Percentiles rank a stretch among this genome's conserved stretches.
Evolutionary conservation across 257 asterid species (phyloP).

Genomic region (Solanum clarkiae): DNA sequence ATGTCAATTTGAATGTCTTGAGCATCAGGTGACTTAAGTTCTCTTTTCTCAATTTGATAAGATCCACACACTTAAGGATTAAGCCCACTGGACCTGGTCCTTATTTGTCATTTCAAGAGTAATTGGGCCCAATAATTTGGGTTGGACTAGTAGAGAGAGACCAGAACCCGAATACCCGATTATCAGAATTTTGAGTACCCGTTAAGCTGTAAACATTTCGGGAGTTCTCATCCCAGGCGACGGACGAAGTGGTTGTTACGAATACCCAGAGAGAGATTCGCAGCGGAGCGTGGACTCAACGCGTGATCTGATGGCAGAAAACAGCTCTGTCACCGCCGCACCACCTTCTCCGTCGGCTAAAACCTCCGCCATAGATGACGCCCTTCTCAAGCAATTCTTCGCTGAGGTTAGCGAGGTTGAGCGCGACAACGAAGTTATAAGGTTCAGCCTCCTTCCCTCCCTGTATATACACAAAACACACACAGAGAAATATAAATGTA

Average conservation of each 20-base stretch:
- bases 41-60: background rate
- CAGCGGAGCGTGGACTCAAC: background rate
- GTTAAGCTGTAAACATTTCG: background rate
- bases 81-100: background rate
- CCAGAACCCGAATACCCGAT: background rate
- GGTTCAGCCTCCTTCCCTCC: constrained; percentile 20
- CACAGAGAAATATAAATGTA: background rate
- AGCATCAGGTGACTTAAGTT: no score
- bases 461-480: background rate
- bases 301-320: constrained; percentile 48
- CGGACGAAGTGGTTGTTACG: background rate
- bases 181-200: background rate
- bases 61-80: background rate
- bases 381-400: constrained; percentile 72
- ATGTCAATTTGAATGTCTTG: no score
- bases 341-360: background rate
- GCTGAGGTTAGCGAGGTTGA: constrained; percentile 98
- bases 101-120: background rate
- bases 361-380: constrained; percentile 45
- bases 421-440: constrained; percentile 87
- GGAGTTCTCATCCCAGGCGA: background rate
- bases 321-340: constrained; percentile 25
- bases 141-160: background rate
- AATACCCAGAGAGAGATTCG: background rate
- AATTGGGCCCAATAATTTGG: background rate